phyloP scores from a whole-genome alignment of 257 asterid genomes.

The Lantana camara region DNA sequence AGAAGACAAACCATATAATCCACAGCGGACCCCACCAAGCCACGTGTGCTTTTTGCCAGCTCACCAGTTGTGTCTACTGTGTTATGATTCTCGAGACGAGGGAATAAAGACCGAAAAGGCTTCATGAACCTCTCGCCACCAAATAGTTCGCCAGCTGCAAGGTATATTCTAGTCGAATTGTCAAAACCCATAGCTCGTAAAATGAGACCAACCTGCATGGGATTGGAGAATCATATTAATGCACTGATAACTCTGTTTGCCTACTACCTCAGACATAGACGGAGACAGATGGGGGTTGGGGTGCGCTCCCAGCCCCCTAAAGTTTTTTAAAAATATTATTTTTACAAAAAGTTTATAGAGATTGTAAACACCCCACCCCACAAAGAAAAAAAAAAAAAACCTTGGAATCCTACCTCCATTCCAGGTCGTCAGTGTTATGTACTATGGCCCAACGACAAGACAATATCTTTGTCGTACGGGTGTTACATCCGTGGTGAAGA shows the following conservation, averaged over 20 bases:
- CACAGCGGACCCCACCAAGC: constrained; percentile 90
- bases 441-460: background rate
- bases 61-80: constrained; percentile 62
- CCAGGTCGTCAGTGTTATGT: background rate
- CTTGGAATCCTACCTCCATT: no score
- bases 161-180: constrained; percentile 86
- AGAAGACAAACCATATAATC: constrained; percentile 98
- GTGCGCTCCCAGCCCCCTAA: no score
- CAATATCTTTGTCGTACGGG: background rate
- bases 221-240: constrained; percentile 17
- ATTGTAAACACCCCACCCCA: no score
- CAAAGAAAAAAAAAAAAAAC: no score
- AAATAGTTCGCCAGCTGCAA: constrained; percentile 94
- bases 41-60: constrained; percentile 53
- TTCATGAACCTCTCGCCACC: constrained; percentile 94
- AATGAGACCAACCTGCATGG: constrained; percentile 87
- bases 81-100: constrained; percentile 84
- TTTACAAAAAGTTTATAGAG: no score
- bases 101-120: constrained; percentile 80
- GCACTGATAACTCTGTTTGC: constrained; percentile 14
- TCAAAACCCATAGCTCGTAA: constrained; percentile 80
- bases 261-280: background rate
- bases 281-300: no score
- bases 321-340: no score
- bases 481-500: background rate